phyloP scores from a whole-genome alignment of 495 filamentous ascomycete species.

The Hypoxylon cercidicola region DNA sequence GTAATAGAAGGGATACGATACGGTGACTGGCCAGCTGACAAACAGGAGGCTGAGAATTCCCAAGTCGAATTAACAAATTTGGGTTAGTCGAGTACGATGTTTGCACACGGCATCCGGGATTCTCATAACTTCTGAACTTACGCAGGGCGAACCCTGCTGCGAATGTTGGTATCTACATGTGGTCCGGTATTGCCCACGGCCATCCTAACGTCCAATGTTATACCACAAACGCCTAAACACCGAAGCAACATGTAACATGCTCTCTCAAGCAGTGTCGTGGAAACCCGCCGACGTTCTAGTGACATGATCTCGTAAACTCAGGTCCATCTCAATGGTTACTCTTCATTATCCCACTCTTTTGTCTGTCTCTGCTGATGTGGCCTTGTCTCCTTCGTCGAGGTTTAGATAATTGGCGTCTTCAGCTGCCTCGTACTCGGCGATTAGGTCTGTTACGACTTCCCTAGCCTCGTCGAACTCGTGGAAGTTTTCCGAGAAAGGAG shows the following conservation, averaged over 20 bases:
- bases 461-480: conserved; percentile 94
- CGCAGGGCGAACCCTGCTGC: not conserved
- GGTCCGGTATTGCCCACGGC: not conserved
- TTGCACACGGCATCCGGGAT: not conserved
- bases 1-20: conserved; percentile 10
- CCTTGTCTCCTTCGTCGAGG: conserved; percentile 64
- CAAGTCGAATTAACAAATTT: too few species aligned
- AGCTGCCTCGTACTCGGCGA: conserved; percentile 94
- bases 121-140: conserved; percentile 19
- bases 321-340: not conserved
- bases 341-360: conserved; percentile 49
- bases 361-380: conserved; percentile 57
- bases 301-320: conserved; percentile 25
- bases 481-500: conserved; percentile 88
- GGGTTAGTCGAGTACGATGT: not conserved
- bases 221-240: conserved; percentile 37
- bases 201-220: conserved; percentile 5
- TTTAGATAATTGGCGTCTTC: conserved; percentile 89
- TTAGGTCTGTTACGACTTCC: conserved; percentile 86
- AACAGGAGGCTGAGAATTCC: not conserved
- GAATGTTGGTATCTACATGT: conserved; percentile 16
- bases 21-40: not conserved
- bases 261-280: not conserved
- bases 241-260: conserved; percentile 10
- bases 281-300: conserved; percentile 24